Base-by-base conservation (phyloP, 208 protist genomes). In the Leishmania gerbilli region DNA sequence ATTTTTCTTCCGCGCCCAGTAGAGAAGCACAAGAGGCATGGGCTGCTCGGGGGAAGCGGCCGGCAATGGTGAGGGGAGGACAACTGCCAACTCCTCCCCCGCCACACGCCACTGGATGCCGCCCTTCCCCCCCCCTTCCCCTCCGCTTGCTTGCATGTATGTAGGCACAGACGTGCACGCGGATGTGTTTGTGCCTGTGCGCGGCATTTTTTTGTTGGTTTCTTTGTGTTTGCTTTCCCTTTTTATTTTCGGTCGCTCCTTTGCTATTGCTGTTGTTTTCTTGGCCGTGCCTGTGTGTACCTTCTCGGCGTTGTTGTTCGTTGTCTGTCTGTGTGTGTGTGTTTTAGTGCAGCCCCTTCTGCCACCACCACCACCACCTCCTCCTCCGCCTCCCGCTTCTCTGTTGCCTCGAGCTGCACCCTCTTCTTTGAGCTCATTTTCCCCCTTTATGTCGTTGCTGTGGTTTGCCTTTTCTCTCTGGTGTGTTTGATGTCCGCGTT, bases 1-100 rank as follows among this genome's bases (percentile, higher is more conserved):
- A n/a, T 79, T 86, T 34, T 86, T 80, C 65, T 86, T 86, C 68
- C 78, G 78, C 34, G 82, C 78, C 17, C 64, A 82, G 72, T 85
- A 76, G 55, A 31, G 65, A n/a, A 5, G 17, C 24, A 15, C 31
- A 34, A 13, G 37, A 27, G 13, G 40, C 24, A 31, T 17, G 13
- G 27, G 40, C 45, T 8, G 72, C 9, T 31, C 45, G 6, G 0
- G 51, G 51, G 51, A 40, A 37, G 47, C 17, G 6, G 24, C 3
- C 9, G 0, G 7, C 17, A 11, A 11, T 5, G 31, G 47, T 27
- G 7, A 21, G 47, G 71, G 34, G 71, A 53, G n/a, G n/a, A 37
- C 55, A 24, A 56, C 58, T 27, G 11, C 27, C 58, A 31, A 34
- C 58, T 31, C 58, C 72, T 49, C 51, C 3, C 60, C 37, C 27